Evolutionary conservation across 1,284 basidiomycete genomes (phyloP), one percentile per base, ranked within the genome.

Genomic region (Moniliophthora roreri): DNA sequence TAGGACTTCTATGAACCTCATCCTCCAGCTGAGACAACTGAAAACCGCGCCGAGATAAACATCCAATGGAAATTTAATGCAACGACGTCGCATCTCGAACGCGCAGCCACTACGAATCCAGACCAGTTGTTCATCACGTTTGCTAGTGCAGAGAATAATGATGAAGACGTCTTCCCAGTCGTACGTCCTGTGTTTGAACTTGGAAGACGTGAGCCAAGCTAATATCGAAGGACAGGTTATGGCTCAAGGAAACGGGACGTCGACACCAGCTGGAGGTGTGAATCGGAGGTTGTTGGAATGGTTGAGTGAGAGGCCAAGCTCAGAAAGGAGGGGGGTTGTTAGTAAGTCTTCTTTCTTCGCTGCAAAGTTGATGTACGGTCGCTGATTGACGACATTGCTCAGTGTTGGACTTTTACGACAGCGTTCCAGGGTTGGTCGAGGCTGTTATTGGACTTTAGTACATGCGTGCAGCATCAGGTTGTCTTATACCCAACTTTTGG

Each of bases 41-140:
- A 5, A 62, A 73, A n/a, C 62, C 70, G 68, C 15, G 62, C 63
- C 1, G 62, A 61, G 10, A 63, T 64, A 28, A 74, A 72, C 53
- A 69, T 78, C 26, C 63, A 71, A 32, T 65, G 65, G 57, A 78
- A 78, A 55, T 73, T 69, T 57, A 66, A 72, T 38, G 69, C 64
- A 3, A 69, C 69, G 3, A 65, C 61, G 0, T 67, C 69, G 0
- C 75, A 77, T 53, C 52, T 78, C 24, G 58, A 65, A 24, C 41
- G 21, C 6, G 41, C 41, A n/a, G 69, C 71, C 50, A 73, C 74
- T 0, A 9, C 42, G 2, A 62, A 69, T 41, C 65, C 63, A 0
- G 71, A 77, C 53, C 73, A 76, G 57, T 59, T 78, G 5, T 78
- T 69, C 52, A 75, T 77, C 54, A 72, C 63, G 38, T 78, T 78